phyloP scores from a whole-genome alignment of 352 stramenopile species.

The Phytopythium chamaehyphon region DNA sequence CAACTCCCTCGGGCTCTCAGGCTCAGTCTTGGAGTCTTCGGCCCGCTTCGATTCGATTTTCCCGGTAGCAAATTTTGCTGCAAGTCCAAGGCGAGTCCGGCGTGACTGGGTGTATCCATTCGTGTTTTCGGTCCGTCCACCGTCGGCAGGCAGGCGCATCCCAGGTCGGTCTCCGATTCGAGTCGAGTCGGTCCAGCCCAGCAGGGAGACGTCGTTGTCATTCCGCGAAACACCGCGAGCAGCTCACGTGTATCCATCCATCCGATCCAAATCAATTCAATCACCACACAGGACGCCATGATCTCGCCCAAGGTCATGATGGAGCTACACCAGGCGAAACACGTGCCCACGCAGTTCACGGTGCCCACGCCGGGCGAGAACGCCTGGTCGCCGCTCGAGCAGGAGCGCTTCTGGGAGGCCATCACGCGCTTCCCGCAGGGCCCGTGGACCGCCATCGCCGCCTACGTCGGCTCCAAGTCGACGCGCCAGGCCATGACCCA shows the following conservation, averaged over 20 bases:
- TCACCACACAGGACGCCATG: constrained; percentile 13
- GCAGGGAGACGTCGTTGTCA: not conserved
- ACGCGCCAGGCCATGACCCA: constrained; percentile 68
- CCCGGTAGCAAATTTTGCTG: constrained; percentile 4
- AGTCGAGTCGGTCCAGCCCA: not conserved
- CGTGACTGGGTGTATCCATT: constrained; percentile 6
- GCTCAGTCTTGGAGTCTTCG: too few species aligned
- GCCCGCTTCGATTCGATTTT: not conserved
- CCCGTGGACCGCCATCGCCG: constrained; percentile 56
- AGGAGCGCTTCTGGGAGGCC: constrained; percentile 52
- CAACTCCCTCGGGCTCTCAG: not conserved
- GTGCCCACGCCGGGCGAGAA: constrained; percentile 48
- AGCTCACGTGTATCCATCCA: not conserved
- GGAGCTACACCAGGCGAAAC: constrained; percentile 49
- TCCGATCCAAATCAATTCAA: too few species aligned
- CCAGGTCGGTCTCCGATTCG: not conserved
- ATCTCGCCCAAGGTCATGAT: constrained; percentile 59
- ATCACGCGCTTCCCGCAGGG: constrained; percentile 57
- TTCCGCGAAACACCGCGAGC: constrained; percentile 3
- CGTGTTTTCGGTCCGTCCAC: constrained; percentile 3
- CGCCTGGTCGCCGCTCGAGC: constrained; percentile 41
- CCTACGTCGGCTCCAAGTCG: constrained; percentile 54
- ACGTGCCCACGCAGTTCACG: constrained; percentile 53
- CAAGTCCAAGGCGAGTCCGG: not conserved
- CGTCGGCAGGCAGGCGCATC: not conserved